These are phyloP conservation scores for Tardiomyces depauwii DNA, from an alignment of 1,139 yeast species.

Conservation along the genomic window DNA sequence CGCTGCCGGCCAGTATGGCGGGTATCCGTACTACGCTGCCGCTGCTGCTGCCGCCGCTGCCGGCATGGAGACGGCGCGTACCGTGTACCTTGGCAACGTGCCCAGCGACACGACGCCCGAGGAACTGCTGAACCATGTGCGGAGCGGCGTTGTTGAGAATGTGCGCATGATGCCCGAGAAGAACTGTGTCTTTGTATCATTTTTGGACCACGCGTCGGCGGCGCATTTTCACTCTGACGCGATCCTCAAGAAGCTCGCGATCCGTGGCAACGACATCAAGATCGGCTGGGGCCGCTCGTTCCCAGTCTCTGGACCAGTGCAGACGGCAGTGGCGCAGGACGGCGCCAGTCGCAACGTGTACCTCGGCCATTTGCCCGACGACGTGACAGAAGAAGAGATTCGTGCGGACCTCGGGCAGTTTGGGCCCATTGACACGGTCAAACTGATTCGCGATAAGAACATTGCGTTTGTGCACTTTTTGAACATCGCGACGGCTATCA, in stretches of 20 bases:
- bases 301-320: conserved; percentile 56
- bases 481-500: conserved; percentile 72
- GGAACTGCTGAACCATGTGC: conserved; percentile 77
- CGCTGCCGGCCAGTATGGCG: conserved; percentile 3
- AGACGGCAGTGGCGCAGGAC: conserved; percentile 66
- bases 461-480: conserved; percentile 75
- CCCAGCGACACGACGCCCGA: conserved; percentile 74
- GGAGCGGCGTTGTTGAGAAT: conserved; percentile 83
- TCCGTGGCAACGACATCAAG: conserved; percentile 36
- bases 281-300: conserved; percentile 64
- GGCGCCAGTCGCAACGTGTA: conserved; percentile 90
- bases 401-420: conserved; percentile 55
- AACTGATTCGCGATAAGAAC: conserved; percentile 59
- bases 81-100: conserved; percentile 83
- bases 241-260: conserved; percentile 30
- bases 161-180: conserved; percentile 42
- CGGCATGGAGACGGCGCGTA: conserved; percentile 32
- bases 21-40: not conserved
- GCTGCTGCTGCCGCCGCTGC: not conserved
- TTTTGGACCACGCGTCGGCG: conserved; percentile 36
- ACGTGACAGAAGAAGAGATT: conserved; percentile 50
- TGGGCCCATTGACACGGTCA: conserved; percentile 77
- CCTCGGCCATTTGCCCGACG: conserved; percentile 56
- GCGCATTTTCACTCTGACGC: conserved; percentile 43
- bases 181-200: conserved; percentile 33